Evolutionary conservation across 805 yeast genomes (phyloP), one percentile per base, ranked within the genome.

Genomic region (Zygotorulaspora danielsina): DNA sequence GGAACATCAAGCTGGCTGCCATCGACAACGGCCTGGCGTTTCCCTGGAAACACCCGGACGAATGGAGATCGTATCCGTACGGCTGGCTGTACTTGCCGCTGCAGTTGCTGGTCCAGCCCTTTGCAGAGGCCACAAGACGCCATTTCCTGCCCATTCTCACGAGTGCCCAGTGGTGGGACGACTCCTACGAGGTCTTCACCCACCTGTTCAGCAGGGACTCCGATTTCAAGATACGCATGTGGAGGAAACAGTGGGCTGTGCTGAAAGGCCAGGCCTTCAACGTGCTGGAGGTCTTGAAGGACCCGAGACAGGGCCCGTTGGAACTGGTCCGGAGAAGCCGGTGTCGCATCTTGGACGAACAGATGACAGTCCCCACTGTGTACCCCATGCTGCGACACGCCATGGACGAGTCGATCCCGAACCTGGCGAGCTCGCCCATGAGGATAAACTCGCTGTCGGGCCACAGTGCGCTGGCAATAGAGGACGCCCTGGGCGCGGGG

Each of bases 21-120:
- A 82, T 82, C 32, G 89, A 82, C 51, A 79, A 84, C 11, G 88
- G 88, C 0, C 64, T 82, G 20, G 71, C 88, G 0, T 81, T 79
- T 50, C 89, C 90, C 4, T 82, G 87, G 87, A 81, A 82, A 51
- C 86, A 81, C 48, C 89, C 89, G 0, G 84, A 82, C 58, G 87
- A 81, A 53, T 81, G 88, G 86, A 63, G 89, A 39, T 78, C 85
- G 0, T 82, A 79, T 50, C 89, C 89, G 0, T 82, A 73, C 61
- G 89, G 89, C 0, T 82, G 90, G 90, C 61, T 82, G 18, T 81
- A 77, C 50, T 59, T 82, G 22, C 89, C 89, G 0, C 59, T 73
- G 9, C 66, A 75, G 8, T 55, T 82, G 5, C 76, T 82, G 36
- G 85, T 85, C 0, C 81, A 74, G 42, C 87, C 87, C 3, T 81